Base-by-base conservation (phyloP, 2,329 filamentous ascomycete genomes). In the Aspergillus tubingensis region DNA sequence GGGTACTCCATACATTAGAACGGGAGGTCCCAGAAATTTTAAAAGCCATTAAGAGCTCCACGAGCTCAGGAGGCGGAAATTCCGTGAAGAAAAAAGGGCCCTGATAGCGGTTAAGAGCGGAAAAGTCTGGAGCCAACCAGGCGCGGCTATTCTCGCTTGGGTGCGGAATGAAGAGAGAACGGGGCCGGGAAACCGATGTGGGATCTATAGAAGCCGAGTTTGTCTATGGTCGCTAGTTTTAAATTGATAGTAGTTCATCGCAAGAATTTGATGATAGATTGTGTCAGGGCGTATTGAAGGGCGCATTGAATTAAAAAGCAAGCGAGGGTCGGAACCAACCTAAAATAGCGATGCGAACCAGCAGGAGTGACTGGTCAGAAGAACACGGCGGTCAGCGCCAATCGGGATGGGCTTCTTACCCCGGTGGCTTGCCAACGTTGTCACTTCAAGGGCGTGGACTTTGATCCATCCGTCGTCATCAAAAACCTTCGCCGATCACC, bases 91-190 rank as follows among this genome's bases (percentile, higher is more conserved):
- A 50, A 43, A 15, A 54, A 23, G 7, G 23, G 25, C 38, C 52
- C 27, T 54, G 39, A 30, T 27, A n/a, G n/a, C 52, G 52, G 52
- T 15, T 54, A 54, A n/a, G 23, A 27, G 23, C 52, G 52, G 52
- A 54, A 44, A 54, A 30, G 44, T 30, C 25, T 54, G 52, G 52
- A 44, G 52, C 21, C n/a, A 23, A 15, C 25, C 38, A 10, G 38
- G 15, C 32, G 38, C 52, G 52, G 52, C 15, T 54, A 54, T 43
- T n/a, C 17, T 54, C 52, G 52, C 43, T 43, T 54, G 52, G 15
- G 17, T 25, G 27, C 50, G 50, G 50, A 52, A 36, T 36, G 32
- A 36, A 36, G 32, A 6, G 11, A 13, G 32, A 36, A 36, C 11
- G 32, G 32, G 32, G 32, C 10, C 32, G 32, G 32, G 32, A 36